Conservation (phyloP, 345 rosid genomes). For the Orychophragmus violaceus region DNA sequence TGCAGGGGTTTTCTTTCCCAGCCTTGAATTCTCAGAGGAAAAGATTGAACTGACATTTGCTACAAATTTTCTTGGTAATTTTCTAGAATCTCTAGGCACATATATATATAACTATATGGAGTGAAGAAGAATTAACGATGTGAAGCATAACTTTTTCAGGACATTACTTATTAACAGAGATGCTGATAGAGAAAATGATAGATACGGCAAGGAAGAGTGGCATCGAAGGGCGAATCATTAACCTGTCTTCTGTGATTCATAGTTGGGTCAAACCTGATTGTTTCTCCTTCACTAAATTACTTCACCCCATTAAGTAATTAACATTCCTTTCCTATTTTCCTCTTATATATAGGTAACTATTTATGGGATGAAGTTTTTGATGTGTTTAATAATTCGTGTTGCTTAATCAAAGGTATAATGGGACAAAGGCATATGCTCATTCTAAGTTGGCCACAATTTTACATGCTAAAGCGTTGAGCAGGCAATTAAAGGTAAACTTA, state of each 20-base stretch:
- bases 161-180: constrained; percentile 74
- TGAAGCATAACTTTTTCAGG: constrained; percentile 44
- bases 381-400: neutral
- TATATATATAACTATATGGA: neutral
- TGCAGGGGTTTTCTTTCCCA: constrained; percentile 77
- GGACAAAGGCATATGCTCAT: constrained; percentile 86
- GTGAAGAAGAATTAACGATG: constrained; percentile 5
- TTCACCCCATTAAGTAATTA: constrained; percentile 63
- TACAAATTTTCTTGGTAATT: constrained; percentile 72
- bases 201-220: constrained; percentile 67
- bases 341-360: neutral
- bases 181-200: constrained; percentile 72
- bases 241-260: constrained; percentile 91
- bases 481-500: constrained; percentile 59
- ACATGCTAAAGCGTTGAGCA: constrained; percentile 77
- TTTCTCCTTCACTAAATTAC: constrained; percentile 56
- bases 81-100: neutral
- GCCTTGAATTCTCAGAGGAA: constrained; percentile 87
- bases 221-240: constrained; percentile 76
- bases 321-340: neutral
- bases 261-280: constrained; percentile 68
- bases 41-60: constrained; percentile 96
- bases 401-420: constrained; percentile 50
- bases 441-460: constrained; percentile 75
- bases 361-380: neutral